phyloP scores from a whole-genome alignment of 2,329 filamentous ascomycete genomes.

The Teratosphaeria viscida region DNA sequence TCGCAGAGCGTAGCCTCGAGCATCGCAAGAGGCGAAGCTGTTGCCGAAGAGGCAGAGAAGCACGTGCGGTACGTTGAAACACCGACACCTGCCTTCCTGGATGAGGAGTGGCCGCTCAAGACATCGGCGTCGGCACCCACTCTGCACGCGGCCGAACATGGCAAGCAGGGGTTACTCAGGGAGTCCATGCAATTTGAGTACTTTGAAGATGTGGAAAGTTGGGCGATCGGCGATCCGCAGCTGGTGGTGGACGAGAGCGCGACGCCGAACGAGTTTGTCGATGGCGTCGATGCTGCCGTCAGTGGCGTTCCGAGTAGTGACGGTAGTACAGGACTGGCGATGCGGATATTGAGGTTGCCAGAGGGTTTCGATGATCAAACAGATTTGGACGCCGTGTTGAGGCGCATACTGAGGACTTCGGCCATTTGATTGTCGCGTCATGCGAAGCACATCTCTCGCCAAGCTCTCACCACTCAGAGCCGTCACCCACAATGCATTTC shows the following conservation, averaged over 20 bases:
- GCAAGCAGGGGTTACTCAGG: not conserved
- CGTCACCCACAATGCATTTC: too few species aligned
- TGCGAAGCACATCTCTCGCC: not conserved
- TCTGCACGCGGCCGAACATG: not conserved
- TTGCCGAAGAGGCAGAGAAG: conserved; percentile 3
- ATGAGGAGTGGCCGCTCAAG: not conserved
- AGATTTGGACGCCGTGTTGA: not conserved
- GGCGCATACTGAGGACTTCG: not conserved
- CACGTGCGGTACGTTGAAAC: not conserved
- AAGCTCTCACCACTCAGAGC: not conserved
- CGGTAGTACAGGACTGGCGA: not conserved
- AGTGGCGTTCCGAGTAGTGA: not conserved
- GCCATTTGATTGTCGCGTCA: not conserved
- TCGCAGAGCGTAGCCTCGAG: not conserved
- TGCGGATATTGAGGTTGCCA: not conserved
- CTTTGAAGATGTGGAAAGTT: not conserved
- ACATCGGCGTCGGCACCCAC: not conserved
- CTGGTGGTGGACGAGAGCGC: not conserved
- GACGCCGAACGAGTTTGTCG: not conserved
- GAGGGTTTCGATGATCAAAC: not conserved
- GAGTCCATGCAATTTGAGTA: not conserved
- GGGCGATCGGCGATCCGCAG: not conserved
- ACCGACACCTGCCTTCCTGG: not conserved
- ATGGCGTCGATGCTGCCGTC: not conserved
- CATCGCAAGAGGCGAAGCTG: conserved; percentile 2